Conservation (phyloP, 306 rosid species). For the Gleditsia sinensis region DNA sequence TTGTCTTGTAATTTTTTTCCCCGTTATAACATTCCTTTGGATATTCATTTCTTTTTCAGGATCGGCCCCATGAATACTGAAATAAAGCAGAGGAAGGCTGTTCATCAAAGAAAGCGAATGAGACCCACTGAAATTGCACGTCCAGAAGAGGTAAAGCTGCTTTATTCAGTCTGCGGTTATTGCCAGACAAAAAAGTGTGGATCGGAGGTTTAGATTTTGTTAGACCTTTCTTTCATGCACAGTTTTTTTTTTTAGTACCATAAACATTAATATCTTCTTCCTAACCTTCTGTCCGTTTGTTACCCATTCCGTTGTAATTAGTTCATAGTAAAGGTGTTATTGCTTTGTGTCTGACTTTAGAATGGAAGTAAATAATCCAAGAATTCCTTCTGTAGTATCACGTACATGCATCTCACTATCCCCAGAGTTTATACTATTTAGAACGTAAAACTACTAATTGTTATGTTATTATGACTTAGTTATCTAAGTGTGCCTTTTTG, state of each 20-base stretch:
- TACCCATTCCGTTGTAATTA: not conserved
- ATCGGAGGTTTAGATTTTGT: constrained; percentile 3
- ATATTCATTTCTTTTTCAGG: constrained; percentile 41
- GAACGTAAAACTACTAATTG: not conserved
- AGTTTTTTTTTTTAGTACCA: not conserved
- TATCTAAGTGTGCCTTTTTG: constrained; percentile 1
- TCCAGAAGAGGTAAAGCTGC: constrained; percentile 41
- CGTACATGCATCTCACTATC: not conserved
- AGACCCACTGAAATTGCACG: constrained; percentile 30
- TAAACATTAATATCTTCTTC: not conserved
- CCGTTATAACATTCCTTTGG: not conserved
- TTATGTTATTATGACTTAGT: not conserved
- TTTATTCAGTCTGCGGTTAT: not conserved
- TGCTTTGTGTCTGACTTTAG: not conserved
- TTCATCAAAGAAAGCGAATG: constrained; percentile 29
- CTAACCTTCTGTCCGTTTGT: constrained; percentile 14
- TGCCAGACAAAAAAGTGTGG: not conserved
- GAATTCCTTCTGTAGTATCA: not conserved
- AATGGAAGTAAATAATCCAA: not conserved
- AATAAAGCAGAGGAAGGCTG: constrained; percentile 24
- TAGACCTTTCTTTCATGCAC: constrained; percentile 3
- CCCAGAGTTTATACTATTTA: not conserved
- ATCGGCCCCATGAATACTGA: constrained; percentile 42
- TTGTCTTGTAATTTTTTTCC: not conserved
- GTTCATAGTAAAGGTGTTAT: not conserved